Evolutionary conservation across 371 early-diverging fungal genomes (phyloP), one percentile per base, ranked within the genome.

Genomic region (Mucor saturninus): DNA sequence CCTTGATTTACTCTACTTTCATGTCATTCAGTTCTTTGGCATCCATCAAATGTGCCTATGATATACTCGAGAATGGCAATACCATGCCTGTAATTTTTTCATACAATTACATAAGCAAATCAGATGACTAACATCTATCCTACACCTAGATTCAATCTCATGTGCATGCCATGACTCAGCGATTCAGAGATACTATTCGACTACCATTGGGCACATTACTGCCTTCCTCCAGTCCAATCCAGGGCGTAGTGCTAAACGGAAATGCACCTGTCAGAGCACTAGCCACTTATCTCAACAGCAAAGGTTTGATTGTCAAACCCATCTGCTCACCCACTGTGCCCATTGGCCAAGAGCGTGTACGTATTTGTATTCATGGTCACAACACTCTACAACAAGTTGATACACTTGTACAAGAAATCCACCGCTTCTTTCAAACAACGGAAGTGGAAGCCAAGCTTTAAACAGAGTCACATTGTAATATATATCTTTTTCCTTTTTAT

Each of bases 261-360:
- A 92, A 92, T 71, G 84, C 75, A 0, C 70, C 82, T 11, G 90
- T 86, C 9, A 77, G 85, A 56, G 76, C 76, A 1, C 76, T 92
- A n/a, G 83, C 89, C 42, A 68, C 67, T 10, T 69, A 79, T 43
- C 72, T 94, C 15, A 89, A 86, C 62, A 32, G 59, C 0, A 71
- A 75, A 6, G 89, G 90, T 0, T 86, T 88, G 31, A 90, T 87
- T 60, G 91, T 92, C 28, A 85, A 89, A 39, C 89, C 94, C 0
- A 93, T 94, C 40, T 80, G 91, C 14, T 89, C 87, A 3, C 94
- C 94, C 2, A 93, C 93, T 2, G 94, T 94, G 1, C 91, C 93
- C 2, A 80, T 75, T 50, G 94, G 94, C 5, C 75, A 83, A 50
- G 94, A 94, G 62, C 84, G 94, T 9, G 83, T 94, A 13, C 79